phyloP scores from a whole-genome alignment of 2,329 filamentous ascomycete species.

The Helotiales sp. region DNA sequence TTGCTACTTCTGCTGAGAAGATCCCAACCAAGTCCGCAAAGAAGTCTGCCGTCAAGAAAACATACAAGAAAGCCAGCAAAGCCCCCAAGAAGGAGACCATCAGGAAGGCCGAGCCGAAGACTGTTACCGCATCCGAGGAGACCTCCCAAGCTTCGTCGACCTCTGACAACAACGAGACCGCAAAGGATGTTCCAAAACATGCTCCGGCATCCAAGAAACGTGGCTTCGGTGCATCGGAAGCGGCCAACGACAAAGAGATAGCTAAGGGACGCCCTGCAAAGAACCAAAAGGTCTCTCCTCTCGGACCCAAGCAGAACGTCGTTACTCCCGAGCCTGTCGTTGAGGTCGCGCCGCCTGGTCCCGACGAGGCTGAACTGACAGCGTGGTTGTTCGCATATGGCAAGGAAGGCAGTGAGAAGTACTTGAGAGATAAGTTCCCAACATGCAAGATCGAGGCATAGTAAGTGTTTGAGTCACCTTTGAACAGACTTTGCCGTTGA shows the following conservation, averaged over 20 bases:
- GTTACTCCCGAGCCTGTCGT: neutral
- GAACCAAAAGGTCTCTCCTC: slow-evolving; percentile 1
- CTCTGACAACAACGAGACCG: neutral
- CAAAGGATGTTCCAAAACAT: neutral
- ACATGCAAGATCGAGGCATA: neutral
- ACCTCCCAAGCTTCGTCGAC: neutral
- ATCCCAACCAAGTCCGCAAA: neutral
- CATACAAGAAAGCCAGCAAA: neutral
- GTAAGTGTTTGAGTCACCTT: neutral
- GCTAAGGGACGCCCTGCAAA: neutral
- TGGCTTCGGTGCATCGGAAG: neutral
- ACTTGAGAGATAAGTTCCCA: slow-evolving; percentile 6
- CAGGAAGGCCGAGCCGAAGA: neutral
- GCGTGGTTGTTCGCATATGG: slow-evolving; percentile 11
- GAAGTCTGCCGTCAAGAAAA: neutral
- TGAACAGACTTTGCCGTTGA: neutral
- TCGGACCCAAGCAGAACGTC: neutral
- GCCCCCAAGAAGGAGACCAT: neutral
- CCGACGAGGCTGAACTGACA: neutral
- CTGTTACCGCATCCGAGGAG: neutral
- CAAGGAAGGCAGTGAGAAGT: slow-evolving; percentile 2
- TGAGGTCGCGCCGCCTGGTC: neutral
- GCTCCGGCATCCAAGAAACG: neutral
- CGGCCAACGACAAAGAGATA: neutral
- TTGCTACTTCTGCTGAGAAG: neutral